These are phyloP conservation scores for Microdochium bolleyi DNA, from an alignment of 2,329 filamentous ascomycete species.

Conservation along the genomic window DNA sequence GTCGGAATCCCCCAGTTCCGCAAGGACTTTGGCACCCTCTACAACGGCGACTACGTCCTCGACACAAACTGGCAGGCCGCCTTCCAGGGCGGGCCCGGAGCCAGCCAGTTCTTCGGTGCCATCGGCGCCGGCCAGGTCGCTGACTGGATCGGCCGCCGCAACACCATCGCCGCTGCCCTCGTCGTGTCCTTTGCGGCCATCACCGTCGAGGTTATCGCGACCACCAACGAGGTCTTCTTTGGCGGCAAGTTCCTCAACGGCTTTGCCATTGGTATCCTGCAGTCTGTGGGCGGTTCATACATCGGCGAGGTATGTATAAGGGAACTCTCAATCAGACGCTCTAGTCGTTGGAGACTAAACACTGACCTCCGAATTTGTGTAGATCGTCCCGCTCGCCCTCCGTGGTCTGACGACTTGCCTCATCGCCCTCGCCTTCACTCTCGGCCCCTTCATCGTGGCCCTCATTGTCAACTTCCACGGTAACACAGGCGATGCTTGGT, in stretches of 20 bases:
- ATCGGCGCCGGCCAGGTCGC: slow-evolving; percentile 38
- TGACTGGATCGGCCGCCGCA: slow-evolving; percentile 34
- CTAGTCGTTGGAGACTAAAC: background rate
- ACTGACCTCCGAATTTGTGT: background rate
- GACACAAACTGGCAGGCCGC: slow-evolving; percentile 7
- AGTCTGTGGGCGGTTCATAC: slow-evolving; percentile 50
- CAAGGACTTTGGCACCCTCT: slow-evolving; percentile 20
- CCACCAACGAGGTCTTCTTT: slow-evolving; percentile 44
- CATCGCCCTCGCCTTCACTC: slow-evolving; percentile 55
- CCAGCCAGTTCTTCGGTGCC: slow-evolving; percentile 30
- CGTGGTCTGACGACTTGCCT: slow-evolving; percentile 50
- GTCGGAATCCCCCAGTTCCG: slow-evolving; percentile 32
- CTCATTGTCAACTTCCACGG: slow-evolving; percentile 34
- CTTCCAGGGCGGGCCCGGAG: slow-evolving; percentile 2
- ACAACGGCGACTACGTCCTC: slow-evolving; percentile 13
- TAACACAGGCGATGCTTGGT: slow-evolving; percentile 33
- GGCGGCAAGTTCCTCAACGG: slow-evolving; percentile 54
- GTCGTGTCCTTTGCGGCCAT: slow-evolving; percentile 41
- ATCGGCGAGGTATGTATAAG: slow-evolving; percentile 46
- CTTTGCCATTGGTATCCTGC: slow-evolving; percentile 52
- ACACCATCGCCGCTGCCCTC: slow-evolving; percentile 35
- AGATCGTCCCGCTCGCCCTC: slow-evolving; percentile 37
- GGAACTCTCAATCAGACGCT: too few species aligned
- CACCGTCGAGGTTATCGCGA: slow-evolving; percentile 56
- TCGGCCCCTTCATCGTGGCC: slow-evolving; percentile 50